Percentiles rank a stretch among this genome's conserved stretches.
phyloP scores from a whole-genome alignment of 805 yeast species.

The Lachancea fermentati region DNA sequence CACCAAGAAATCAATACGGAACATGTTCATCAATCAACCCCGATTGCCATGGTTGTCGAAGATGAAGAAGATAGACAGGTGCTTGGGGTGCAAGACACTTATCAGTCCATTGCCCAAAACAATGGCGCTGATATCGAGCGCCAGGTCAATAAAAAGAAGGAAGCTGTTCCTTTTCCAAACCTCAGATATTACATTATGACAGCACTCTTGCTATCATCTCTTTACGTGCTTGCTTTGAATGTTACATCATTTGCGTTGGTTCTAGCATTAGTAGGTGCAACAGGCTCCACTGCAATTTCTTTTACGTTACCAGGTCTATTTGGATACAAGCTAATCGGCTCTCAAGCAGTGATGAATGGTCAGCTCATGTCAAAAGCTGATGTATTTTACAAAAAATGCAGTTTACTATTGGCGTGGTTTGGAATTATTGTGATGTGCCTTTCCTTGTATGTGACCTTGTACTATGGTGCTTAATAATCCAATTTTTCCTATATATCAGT shows the following conservation, averaged over 20 bases:
- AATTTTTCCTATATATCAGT: no score
- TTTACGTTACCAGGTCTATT: constrained; percentile 86
- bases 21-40: constrained; percentile 2
- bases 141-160: constrained; percentile 6
- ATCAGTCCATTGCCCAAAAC: constrained; percentile 3
- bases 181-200: constrained; percentile 35
- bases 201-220: constrained; percentile 39
- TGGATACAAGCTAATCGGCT: constrained; percentile 63
- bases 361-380: constrained; percentile 27
- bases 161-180: constrained; percentile 16
- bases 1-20: constrained; percentile 1
- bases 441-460: constrained; percentile 44
- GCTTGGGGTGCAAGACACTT: constrained; percentile 3
- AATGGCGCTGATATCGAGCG: constrained; percentile 8
- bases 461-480: constrained; percentile 2
- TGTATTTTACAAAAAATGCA: constrained; percentile 37
- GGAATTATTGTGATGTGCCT: constrained; percentile 66
- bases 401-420: constrained; percentile 56
- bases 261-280: constrained; percentile 83
- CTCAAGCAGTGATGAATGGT: constrained; percentile 26
- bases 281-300: constrained; percentile 89
- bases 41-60: constrained; percentile 10
- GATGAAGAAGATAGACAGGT: constrained; percentile 10
- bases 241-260: constrained; percentile 75
- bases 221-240: constrained; percentile 59